Evolutionary conservation across 2,329 filamentous ascomycete genomes (phyloP).

Genomic region (Aspergillus fischeri): DNA sequence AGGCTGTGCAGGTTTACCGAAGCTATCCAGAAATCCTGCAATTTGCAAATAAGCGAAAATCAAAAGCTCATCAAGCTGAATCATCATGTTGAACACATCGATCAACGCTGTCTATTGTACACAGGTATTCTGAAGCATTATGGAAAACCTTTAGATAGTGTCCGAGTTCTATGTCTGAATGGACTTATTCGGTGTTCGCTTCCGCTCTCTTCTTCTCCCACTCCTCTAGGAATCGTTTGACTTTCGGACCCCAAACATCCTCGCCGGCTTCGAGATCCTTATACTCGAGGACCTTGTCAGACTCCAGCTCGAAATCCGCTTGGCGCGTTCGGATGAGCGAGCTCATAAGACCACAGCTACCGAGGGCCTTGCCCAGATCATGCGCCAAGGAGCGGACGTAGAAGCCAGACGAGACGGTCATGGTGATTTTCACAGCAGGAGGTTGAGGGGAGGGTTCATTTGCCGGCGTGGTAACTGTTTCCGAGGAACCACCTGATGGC

Average conservation of each 20-base stretch:
- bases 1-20: not conserved
- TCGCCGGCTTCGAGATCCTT: conserved; percentile 72
- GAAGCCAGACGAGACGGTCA: conserved; percentile 94
- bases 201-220: conserved; percentile 44
- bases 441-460: conserved; percentile 33
- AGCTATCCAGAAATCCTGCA: not conserved
- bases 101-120: not conserved
- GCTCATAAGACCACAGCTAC: conserved; percentile 81
- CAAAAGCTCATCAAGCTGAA: not conserved
- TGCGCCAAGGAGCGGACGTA: conserved; percentile 94
- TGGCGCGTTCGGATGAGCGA: conserved; percentile 77
- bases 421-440: conserved; percentile 74
- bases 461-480: not conserved
- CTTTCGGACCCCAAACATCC: conserved; percentile 74
- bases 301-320: conserved; percentile 69
- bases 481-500: conserved; percentile 1
- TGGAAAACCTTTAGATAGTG: not conserved
- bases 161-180: not conserved
- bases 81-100: not conserved
- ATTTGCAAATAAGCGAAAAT: not conserved
- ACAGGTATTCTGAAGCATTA: not conserved
- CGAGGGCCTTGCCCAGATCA: conserved; percentile 78
- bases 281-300: conserved; percentile 71
- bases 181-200: conserved; percentile 6
- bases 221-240: conserved; percentile 55